Percentiles rank a stretch among this genome's conserved stretches.
These are phyloP conservation scores for Paspalum notatum DNA, from an alignment of 176 grass and related monocot genomes.

Conservation along the genomic window DNA sequence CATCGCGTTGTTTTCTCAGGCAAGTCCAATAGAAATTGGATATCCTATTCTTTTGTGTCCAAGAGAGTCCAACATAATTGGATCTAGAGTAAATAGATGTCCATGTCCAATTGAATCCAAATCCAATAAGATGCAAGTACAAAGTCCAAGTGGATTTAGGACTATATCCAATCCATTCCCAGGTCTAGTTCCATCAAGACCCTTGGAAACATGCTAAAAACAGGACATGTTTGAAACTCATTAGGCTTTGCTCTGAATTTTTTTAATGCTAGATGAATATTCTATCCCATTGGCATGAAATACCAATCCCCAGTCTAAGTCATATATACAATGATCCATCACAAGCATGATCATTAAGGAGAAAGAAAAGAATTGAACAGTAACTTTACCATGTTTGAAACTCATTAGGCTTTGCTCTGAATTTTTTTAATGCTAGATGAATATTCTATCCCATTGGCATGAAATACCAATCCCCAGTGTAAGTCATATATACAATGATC, in stretches of 20 bases:
- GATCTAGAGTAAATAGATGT: too few relatives aligned
- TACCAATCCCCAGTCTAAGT: background rate
- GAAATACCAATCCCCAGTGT: background rate
- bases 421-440: background rate
- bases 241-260: background rate
- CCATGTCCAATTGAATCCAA: too few relatives aligned
- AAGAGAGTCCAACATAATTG: too few relatives aligned
- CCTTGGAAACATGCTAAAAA: background rate
- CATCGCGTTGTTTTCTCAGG: too few relatives aligned
- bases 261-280: background rate
- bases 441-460: background rate
- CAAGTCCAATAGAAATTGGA: too few relatives aligned
- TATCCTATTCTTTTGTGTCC: too few relatives aligned
- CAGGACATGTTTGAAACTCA: background rate
- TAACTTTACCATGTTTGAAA: slow-evolving; percentile 41
- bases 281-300: background rate
- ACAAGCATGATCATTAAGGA: slow-evolving; percentile 15
- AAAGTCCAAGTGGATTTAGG: too few relatives aligned
- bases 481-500: background rate
- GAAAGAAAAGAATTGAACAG: slow-evolving; percentile 28
- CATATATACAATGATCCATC: background rate
- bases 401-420: background rate
- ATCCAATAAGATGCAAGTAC: too few relatives aligned
- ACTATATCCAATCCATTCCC: too few relatives aligned
- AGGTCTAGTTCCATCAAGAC: background rate